Conservation (phyloP, 371 early-diverging fungal genomes). For the Enterocytospora artemiae region DNA sequence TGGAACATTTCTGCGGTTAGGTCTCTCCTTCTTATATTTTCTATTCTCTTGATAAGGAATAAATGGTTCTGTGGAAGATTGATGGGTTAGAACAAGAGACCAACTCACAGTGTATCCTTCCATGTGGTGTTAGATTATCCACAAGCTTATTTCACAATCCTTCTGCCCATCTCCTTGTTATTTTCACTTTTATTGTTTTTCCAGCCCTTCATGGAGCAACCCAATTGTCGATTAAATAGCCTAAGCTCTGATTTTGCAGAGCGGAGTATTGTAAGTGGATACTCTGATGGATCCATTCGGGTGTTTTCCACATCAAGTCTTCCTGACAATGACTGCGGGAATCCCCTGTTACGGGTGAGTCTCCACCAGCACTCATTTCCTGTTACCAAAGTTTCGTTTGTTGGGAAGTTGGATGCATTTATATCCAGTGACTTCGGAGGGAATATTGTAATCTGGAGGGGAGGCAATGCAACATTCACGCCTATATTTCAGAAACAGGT, state of each 20-base stretch:
- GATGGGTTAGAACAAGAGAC: neutral
- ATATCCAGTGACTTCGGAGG: conserved; percentile 44
- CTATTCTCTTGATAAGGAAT: neutral
- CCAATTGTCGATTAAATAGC: conserved; percentile 28
- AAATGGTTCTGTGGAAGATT: neutral
- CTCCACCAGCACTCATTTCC: conserved; percentile 16
- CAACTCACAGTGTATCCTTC: neutral
- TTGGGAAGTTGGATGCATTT: conserved; percentile 43
- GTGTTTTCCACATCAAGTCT: too few species aligned
- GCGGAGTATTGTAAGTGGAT: conserved; percentile 26
- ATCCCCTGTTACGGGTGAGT: conserved; percentile 3
- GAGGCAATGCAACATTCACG: conserved; percentile 13
- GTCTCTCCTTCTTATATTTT: neutral
- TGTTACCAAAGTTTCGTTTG: conserved; percentile 34
- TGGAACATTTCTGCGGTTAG: neutral
- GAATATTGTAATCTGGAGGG: conserved; percentile 47
- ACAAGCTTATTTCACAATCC: neutral
- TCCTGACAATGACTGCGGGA: neutral
- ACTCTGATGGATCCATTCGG: conserved; percentile 29
- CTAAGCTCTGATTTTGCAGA: conserved; percentile 37
- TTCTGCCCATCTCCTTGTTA: neutral
- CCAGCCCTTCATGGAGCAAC: conserved; percentile 26
- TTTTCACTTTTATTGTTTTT: neutral
- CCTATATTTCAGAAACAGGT: conserved; percentile 40
- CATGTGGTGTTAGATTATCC: neutral